Conservation (phyloP, 176 grass and related monocot genomes). For the Elymus sibiricus region DNA sequence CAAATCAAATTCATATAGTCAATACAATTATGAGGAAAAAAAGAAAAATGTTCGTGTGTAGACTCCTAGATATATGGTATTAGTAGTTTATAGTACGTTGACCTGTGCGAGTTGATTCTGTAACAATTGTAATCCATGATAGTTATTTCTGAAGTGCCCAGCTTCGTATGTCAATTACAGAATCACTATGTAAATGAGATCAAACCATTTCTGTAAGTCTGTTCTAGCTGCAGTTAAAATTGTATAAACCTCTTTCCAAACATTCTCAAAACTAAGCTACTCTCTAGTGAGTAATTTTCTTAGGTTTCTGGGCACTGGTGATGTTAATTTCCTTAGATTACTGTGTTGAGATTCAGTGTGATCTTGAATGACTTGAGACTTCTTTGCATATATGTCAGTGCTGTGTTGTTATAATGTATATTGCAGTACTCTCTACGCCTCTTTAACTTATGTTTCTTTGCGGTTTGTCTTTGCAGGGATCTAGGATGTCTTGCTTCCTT, state of each 20-base stretch:
- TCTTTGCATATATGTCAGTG: conserved; percentile 5
- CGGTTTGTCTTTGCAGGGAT: conserved; percentile 64
- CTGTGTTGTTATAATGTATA: conserved; percentile 14
- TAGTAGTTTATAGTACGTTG: not conserved
- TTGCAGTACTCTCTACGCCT: not conserved
- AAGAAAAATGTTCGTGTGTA: not conserved
- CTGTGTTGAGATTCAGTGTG: not conserved
- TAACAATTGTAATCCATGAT: not conserved
- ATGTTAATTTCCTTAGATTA: conserved; percentile 2
- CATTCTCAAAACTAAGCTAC: conserved; percentile 14
- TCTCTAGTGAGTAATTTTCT: not conserved
- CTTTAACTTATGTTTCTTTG: conserved; percentile 11
- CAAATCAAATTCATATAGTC: not conserved
- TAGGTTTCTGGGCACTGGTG: not conserved
- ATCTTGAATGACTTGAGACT: conserved; percentile 9
- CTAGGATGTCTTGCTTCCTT: conserved; percentile 63
- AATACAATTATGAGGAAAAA: not conserved
- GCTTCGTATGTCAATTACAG: not conserved
- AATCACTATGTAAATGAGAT: conserved; percentile 15
- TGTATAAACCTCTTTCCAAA: not conserved
- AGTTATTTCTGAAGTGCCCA: not conserved
- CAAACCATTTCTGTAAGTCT: not conserved
- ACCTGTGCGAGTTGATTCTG: not conserved
- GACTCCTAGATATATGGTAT: not conserved
- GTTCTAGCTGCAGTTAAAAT: not conserved